Base-by-base conservation (phyloP, 768 basidiomycete genomes). In the Rhodotorula babjevae region DNA sequence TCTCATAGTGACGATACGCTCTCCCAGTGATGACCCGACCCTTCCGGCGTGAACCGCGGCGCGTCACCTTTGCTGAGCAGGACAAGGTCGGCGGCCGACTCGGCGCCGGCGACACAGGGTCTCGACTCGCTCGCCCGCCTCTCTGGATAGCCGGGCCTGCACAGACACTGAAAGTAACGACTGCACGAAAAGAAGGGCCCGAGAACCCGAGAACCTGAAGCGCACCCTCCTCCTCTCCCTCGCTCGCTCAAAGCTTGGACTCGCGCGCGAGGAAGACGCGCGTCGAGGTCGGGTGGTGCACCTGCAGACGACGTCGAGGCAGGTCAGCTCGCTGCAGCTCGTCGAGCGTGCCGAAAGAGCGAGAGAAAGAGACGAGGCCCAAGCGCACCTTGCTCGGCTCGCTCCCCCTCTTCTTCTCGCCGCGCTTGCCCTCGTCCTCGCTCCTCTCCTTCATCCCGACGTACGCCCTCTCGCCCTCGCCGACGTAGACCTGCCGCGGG, bases 401-500 rank as follows among this genome's bases (percentile, higher is more conserved):
- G 3, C 40, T 44, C 0, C 63, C 68, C 31, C 52, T 33, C 44
- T 67, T 44, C 33, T 64, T 42, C 31, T n/a, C 9, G 5, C 36
- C 36, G 5, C 9, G 36, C n/a, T 18, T 2, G 8, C 6, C 18
- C 6, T 11, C 27, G 9, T 31, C 86, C 19, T 83, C 81, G 21
- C 80, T 81, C 49, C 92, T 87, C 62, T 87, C 81, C 2, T 86
- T 85, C 25, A 91, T 80, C 29, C 86, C 84, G 49, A 90, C 86
- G 80, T 90, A 95, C 67, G 89, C 87, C 56, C 93, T 87, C 80
- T 88, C 88, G 25, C 84, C 82, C 12, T 86, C 82, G 10, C 93
- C 93, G 25, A 92, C 86, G 78, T 90, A 95, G 63, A 94, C 86
- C 89, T 91, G 79, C 31, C 75, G 50, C 42, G 73, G 77, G 2